Conservation (phyloP, 148 eudicot genomes). For the Polygonum maritimum region DNA sequence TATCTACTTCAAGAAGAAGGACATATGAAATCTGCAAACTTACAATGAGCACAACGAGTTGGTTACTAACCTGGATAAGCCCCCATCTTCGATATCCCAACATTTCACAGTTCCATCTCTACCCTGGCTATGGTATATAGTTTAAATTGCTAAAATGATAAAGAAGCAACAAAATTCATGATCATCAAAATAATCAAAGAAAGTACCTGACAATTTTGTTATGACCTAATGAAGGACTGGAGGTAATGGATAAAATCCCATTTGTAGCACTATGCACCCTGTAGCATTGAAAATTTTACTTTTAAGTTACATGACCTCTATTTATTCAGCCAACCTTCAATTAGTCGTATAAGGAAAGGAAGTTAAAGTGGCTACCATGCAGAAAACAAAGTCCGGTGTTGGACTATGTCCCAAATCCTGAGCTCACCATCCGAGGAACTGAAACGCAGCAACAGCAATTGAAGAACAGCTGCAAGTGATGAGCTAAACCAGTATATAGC, state of each 20-base stretch:
- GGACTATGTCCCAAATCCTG: conserved; percentile 75
- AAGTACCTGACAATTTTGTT: conserved; percentile 54
- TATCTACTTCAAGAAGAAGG: not conserved
- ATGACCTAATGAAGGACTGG: conserved; percentile 46
- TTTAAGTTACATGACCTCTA: not conserved
- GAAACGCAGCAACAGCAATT: conserved; percentile 16
- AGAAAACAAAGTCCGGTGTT: conserved; percentile 64
- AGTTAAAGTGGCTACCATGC: conserved; percentile 40
- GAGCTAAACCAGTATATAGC: conserved; percentile 4
- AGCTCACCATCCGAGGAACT: conserved; percentile 85
- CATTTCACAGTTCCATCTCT: conserved; percentile 76
- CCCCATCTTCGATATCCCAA: conserved; percentile 71
- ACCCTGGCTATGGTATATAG: conserved; percentile 53
- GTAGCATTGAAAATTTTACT: conserved; percentile 10
- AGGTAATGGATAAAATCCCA: conserved; percentile 64
- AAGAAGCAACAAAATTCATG: not conserved
- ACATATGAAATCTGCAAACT: not conserved
- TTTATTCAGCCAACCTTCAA: not conserved
- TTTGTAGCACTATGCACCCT: conserved; percentile 82
- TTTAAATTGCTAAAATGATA: not conserved
- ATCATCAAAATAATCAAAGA: conserved; percentile 1
- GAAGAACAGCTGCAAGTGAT: not conserved
- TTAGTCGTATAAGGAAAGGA: not conserved
- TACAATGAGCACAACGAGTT: not conserved
- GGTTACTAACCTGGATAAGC: conserved; percentile 45